A percentile compares a stretch with the other conserved stretches of the same genome.
Evolutionary conservation across 306 rosid species (phyloP).

Genomic region (Glycyrrhiza uralensis): DNA sequence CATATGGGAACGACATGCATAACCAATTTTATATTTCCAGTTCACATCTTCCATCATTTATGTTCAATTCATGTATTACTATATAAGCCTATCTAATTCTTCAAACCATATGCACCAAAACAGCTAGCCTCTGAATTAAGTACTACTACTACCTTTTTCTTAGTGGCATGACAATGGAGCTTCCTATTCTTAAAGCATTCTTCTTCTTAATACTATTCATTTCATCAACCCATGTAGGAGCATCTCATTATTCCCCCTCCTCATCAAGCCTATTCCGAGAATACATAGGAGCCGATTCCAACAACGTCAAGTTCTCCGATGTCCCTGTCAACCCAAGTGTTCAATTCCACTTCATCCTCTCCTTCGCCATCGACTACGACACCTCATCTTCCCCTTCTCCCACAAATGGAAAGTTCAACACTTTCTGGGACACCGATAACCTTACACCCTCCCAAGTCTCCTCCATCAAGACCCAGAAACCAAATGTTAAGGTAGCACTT

Average conservation of each 20-base stretch:
- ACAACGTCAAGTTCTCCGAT: constrained; percentile 55
- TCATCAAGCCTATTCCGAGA: constrained; percentile 54
- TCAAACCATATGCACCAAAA: neutral
- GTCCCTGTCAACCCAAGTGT: constrained; percentile 62
- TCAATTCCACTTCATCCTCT: constrained; percentile 70
- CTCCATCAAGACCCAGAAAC: constrained; percentile 39
- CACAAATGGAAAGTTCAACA: constrained; percentile 63
- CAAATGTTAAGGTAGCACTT: constrained; percentile 70
- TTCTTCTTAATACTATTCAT: constrained; percentile 15
- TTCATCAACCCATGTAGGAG: neutral
- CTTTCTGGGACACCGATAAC: constrained; percentile 64
- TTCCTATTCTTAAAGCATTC: constrained; percentile 19
- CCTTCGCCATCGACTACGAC: constrained; percentile 76
- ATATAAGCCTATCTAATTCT: neutral
- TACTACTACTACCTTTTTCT: neutral
- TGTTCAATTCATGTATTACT: neutral
- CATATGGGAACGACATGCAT: neutral
- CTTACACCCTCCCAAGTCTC: constrained; percentile 71
- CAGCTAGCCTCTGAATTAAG: neutral
- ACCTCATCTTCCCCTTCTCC: constrained; percentile 51
- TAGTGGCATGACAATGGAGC: constrained; percentile 24
- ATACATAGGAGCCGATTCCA: constrained; percentile 80
- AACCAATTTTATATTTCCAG: neutral
- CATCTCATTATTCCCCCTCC: constrained; percentile 31
- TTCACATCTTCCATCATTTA: neutral